phyloP scores from a whole-genome alignment of 164 flowering plant genomes.

The Umbilicus rupestris region DNA sequence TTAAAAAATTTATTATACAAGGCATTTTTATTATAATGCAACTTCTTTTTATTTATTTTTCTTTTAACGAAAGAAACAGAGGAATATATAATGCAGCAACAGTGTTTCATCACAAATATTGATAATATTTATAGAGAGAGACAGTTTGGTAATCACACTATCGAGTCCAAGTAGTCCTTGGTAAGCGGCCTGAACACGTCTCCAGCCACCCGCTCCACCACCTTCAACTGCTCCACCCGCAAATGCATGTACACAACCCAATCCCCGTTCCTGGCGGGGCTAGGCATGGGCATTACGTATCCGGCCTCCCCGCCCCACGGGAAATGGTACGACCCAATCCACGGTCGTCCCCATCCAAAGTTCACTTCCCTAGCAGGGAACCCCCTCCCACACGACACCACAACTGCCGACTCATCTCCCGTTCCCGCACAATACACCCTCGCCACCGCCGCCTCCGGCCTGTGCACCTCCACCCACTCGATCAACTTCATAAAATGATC shows the following conservation, averaged over 20 bases:
- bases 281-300: slow-evolving; percentile 39
- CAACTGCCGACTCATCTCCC: slow-evolving; percentile 23
- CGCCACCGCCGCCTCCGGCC: slow-evolving; percentile 22
- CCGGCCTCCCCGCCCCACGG: slow-evolving; percentile 29
- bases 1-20: too few species aligned
- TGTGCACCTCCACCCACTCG: slow-evolving; percentile 28
- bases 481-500: slow-evolving; percentile 30
- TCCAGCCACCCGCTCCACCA: slow-evolving; percentile 15
- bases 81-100: too few species aligned
- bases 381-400: slow-evolving; percentile 27
- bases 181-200: slow-evolving; percentile 16
- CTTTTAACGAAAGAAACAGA: too few species aligned
- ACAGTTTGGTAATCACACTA: neutral
- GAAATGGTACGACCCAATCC: slow-evolving; percentile 29
- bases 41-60: too few species aligned
- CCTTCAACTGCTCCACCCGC: slow-evolving; percentile 13
- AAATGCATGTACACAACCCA: slow-evolving; percentile 29
- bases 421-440: slow-evolving; percentile 19
- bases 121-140: too few species aligned
- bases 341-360: slow-evolving; percentile 32
- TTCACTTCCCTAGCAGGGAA: slow-evolving; percentile 23
- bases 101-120: too few species aligned
- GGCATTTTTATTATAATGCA: too few species aligned
- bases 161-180: slow-evolving; percentile 13
- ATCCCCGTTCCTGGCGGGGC: slow-evolving; percentile 20